Evolutionary conservation across 805 yeast genomes (phyloP).

Genomic region (Priceomyces haplophilus): DNA sequence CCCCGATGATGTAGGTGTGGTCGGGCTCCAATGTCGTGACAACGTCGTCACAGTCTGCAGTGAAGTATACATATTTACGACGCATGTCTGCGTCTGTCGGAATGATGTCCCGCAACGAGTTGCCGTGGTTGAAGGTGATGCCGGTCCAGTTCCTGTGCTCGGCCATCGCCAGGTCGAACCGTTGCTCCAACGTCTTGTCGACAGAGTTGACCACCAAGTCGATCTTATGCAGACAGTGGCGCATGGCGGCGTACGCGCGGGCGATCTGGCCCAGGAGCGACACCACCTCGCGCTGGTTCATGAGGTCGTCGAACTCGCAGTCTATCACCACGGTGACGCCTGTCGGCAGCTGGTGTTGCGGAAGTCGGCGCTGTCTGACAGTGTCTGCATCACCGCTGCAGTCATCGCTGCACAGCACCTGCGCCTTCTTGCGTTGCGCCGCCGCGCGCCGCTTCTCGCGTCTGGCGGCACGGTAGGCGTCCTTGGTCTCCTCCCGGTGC

Average conservation of each 20-base stretch:
- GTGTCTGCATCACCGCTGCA: constrained; percentile 11
- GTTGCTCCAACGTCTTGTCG: constrained; percentile 56
- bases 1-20: constrained; percentile 84
- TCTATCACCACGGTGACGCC: constrained; percentile 67
- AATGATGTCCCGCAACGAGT: constrained; percentile 26
- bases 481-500: constrained; percentile 63
- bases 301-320: constrained; percentile 86
- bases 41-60: constrained; percentile 81
- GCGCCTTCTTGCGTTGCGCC: constrained; percentile 1
- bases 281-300: constrained; percentile 68
- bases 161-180: constrained; percentile 63
- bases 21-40: constrained; percentile 63
- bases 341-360: constrained; percentile 44
- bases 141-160: constrained; percentile 69
- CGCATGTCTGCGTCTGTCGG: constrained; percentile 27
- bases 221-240: constrained; percentile 55
- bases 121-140: constrained; percentile 46
- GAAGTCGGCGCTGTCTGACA: constrained; percentile 26
- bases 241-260: constrained; percentile 75
- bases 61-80: constrained; percentile 59
- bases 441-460: constrained; percentile 42
- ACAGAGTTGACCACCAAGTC: constrained; percentile 63
- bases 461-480: constrained; percentile 52
- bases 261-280: constrained; percentile 80
- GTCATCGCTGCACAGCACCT: no score